Base-by-base conservation (phyloP, 83 land plant genomes). In the Diphasiastrum complanatum region DNA sequence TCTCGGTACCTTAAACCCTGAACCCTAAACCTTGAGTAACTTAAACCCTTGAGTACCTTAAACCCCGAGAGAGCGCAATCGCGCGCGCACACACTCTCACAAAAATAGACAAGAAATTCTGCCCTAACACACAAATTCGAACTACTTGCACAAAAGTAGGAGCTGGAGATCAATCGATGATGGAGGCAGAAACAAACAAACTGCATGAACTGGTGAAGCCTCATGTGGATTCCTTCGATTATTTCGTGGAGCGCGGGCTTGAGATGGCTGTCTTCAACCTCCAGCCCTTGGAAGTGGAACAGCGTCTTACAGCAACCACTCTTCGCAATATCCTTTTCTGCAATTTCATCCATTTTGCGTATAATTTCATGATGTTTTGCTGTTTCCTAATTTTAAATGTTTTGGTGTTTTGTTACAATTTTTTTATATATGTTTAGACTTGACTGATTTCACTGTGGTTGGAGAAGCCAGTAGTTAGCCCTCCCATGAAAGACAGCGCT, bases 211-310 rank as follows among this genome's bases (percentile, higher is more conserved):
- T 90, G 0, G 38, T 79, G 30, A 65, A 37, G 60, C 95, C 79
- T 27, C 97, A 91, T 60, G 73, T 91, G 3, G 95, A 91, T 32
- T 91, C 97, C 2, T 91, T 78, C 49, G 86, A 91, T 41, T 71
- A 91, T 70, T 74, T 91, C 65, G 62, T 78, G 31, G 83, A 76
- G 5, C 25, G 65, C 4, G 97, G 97, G 2, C 69, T 91, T 14
- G 79, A 78, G 40, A 40, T 37, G 2, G 66, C 85, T 36, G 51
- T 81, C 14, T 31, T 25, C 1, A 26, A 43, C 30, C 33, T 87
- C 55, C 74, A 64, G 32, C 75, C 81, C 14, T 66, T 84, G 10
- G 75, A 78, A 20, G 48, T 91, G 34, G 5, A 24, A 27, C 80
- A 87, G 47, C 64, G 82, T 5, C 23, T 68, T 5, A 26, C 69